Percentiles rank a stretch among this genome's conserved stretches.
phyloP scores from a whole-genome alignment of 2,329 filamentous ascomycete genomes.

The Pseudogymnoascus sp. region DNA sequence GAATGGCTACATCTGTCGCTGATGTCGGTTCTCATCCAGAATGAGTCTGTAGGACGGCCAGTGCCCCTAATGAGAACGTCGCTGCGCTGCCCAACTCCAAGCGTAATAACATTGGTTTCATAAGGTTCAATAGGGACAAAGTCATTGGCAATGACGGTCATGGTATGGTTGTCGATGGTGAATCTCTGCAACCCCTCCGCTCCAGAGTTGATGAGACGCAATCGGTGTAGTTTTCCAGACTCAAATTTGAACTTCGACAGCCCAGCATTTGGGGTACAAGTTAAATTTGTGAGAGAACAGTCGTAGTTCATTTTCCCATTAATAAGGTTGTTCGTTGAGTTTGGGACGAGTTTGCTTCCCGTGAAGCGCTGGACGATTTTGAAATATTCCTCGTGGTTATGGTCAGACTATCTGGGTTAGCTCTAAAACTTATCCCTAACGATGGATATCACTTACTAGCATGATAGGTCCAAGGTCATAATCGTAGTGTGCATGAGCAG shows the following conservation, averaged over 20 bases:
- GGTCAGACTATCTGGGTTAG: background rate
- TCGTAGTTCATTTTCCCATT: slow-evolving; percentile 29
- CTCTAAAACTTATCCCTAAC: background rate
- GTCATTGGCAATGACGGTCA: slow-evolving; percentile 62
- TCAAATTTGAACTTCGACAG: slow-evolving; percentile 34
- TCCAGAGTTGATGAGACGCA: slow-evolving; percentile 44
- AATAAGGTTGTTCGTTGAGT: slow-evolving; percentile 25
- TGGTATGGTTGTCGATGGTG: slow-evolving; percentile 43
- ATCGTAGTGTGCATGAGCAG: slow-evolving; percentile 52
- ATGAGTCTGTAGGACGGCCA: background rate
- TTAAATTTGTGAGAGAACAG: background rate
- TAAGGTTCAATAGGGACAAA: slow-evolving; percentile 49
- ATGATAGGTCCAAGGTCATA: slow-evolving; percentile 52
- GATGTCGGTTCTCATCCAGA: slow-evolving; percentile 26
- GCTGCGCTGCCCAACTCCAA: slow-evolving; percentile 50
- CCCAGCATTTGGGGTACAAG: slow-evolving; percentile 19
- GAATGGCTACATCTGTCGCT: slow-evolving; percentile 40
- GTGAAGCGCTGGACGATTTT: background rate
- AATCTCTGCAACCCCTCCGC: slow-evolving; percentile 41
- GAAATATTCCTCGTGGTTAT: background rate
- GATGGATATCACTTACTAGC: slow-evolving; percentile 14
- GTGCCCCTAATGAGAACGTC: slow-evolving; percentile 34
- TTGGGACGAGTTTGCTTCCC: background rate
- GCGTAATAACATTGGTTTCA: slow-evolving; percentile 39
- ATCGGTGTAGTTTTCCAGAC: slow-evolving; percentile 38